Evolutionary conservation across 352 stramenopile species (phyloP).

Genomic region (Globisporangium megalacanthum): DNA sequence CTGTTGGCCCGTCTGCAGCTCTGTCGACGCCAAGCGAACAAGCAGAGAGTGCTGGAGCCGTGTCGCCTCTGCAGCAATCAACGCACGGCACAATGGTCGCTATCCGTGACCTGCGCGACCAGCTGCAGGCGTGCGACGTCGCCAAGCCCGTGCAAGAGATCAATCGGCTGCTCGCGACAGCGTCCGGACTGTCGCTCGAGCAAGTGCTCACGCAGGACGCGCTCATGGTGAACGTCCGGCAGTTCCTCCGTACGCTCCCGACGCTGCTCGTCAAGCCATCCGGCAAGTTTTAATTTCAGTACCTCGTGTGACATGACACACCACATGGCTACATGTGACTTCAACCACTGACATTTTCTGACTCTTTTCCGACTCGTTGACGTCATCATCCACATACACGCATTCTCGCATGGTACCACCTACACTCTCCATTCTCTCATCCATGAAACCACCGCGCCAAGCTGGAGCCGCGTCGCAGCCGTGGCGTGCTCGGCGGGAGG

Average conservation of each 20-base stretch:
- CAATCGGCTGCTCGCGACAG: slow-evolving; percentile 23
- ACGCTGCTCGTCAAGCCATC: slow-evolving; percentile 44
- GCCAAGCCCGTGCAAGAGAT: slow-evolving; percentile 55
- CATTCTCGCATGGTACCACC: no score
- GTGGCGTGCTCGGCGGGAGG: not conserved
- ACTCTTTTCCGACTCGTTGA: not conserved
- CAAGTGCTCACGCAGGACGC: slow-evolving; percentile 59
- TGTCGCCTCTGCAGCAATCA: not conserved
- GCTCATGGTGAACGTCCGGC: slow-evolving; percentile 35
- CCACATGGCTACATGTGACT: no score
- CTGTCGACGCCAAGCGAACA: no score
- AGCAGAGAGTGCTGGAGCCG: not conserved
- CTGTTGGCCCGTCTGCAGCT: no score
- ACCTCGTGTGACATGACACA: no score
- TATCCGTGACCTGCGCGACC: slow-evolving; percentile 29
- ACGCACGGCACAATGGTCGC: slow-evolving; percentile 34
- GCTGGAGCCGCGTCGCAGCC: not conserved
- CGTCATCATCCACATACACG: no score
- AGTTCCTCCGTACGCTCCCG: slow-evolving; percentile 35
- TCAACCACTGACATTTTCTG: not conserved
- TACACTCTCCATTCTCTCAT: no score
- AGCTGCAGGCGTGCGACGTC: slow-evolving; percentile 38
- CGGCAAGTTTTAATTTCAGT: no score
- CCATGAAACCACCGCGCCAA: not conserved
- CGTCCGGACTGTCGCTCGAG: slow-evolving; percentile 32